Base-by-base conservation (phyloP, 2,329 filamentous ascomycete genomes). In the Fusarium haematococcum region DNA sequence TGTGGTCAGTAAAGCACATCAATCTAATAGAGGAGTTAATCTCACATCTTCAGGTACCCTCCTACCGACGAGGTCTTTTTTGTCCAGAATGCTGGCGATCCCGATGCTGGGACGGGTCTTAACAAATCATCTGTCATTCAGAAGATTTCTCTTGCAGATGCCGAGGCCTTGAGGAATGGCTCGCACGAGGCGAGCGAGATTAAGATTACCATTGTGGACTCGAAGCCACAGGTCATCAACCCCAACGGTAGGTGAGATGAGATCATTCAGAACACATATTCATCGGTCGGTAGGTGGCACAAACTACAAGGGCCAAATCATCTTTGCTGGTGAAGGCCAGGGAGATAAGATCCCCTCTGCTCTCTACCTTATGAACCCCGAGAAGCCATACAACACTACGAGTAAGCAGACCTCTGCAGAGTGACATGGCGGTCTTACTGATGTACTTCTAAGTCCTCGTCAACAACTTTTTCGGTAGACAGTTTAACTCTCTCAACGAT, bases 401-500 rank as follows among this genome's bases (percentile, higher is more conserved):
- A 77, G 85, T 87, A 69, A 78, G 79, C 71, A 13, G 5, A 2
- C 1, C 13, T 14, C 2, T 4, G 2, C 0, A 0, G 3, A 0
- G 1, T 6, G 2, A 1, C 13, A 27, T 18, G 0, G 65, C 23
- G 6, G 58, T 1, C 70, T 66, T 7, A 71, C 1, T 14, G 4
- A 1, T 4, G 6, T 3, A 1, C 1, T 4, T 14, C 27, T 0
- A 1, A 84, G 85, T 86, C 0, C 81, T 92, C 14, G 67, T 92
- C 18, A 90, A 90, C 74, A 90, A 89, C 78, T 92, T 84, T 78
- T 89, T 89, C 59, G 89, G 90, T 20, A 86, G 89, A 4, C 84
- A 87, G 45, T 92, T 91, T 80, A 90, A 87, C 78, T 91, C 89
- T 0, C 80, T 91, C 13, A 91, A 91, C 71, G 90, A 92, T 69